phyloP scores from a whole-genome alignment of 768 basidiomycete species.

The Termitomyces sp. region DNA sequence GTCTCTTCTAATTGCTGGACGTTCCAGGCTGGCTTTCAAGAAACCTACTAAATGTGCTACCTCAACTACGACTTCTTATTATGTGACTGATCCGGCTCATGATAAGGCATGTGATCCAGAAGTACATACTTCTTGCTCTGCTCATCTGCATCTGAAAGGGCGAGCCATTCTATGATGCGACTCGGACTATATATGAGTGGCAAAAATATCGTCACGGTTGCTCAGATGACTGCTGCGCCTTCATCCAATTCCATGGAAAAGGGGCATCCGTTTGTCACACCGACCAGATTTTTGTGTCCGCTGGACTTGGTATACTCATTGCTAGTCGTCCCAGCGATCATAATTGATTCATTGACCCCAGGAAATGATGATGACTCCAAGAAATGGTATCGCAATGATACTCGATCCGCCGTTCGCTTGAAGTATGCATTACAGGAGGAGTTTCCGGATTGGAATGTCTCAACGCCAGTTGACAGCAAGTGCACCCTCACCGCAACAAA shows the following conservation, averaged over 20 bases:
- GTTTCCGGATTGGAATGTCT: conserved; percentile 31
- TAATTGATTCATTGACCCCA: background rate
- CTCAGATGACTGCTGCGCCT: conserved; percentile 32
- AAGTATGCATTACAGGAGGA: conserved; percentile 19
- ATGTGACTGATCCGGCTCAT: conserved; percentile 42
- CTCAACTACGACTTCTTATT: conserved; percentile 19
- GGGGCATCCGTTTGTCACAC: conserved; percentile 25
- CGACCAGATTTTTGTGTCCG: conserved; percentile 39
- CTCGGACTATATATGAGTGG: conserved; percentile 31
- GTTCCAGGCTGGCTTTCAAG: conserved; percentile 28
- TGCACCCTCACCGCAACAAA: conserved; percentile 38
- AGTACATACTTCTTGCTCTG: background rate
- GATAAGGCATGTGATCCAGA: conserved; percentile 26
- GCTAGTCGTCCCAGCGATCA: background rate
- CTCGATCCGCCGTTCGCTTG: conserved; percentile 32
- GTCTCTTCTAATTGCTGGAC: conserved; percentile 37
- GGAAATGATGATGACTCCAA: conserved; percentile 18
- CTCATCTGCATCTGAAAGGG: conserved; percentile 17
- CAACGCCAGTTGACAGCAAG: conserved; percentile 33
- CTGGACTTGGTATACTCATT: conserved; percentile 32
- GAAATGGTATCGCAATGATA: conserved; percentile 31
- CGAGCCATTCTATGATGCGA: conserved; percentile 40
- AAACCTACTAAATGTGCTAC: conserved; percentile 28
- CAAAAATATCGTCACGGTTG: conserved; percentile 32
- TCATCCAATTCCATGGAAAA: conserved; percentile 45